Percentiles rank a stretch among this genome's conserved stretches.
Conservation (phyloP, 805 yeast species). For the Kockiozyma suomiensis region DNA sequence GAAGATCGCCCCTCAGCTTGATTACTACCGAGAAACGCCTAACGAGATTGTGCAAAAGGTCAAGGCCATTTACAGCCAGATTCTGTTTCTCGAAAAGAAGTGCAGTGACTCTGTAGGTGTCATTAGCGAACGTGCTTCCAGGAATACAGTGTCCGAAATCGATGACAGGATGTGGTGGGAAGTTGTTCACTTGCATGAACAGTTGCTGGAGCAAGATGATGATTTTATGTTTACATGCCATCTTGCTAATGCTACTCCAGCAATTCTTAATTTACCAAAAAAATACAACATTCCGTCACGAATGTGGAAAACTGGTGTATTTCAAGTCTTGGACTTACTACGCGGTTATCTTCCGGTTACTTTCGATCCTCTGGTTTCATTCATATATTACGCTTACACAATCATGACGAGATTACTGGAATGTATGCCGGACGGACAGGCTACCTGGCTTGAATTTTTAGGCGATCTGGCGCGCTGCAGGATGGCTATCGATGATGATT, state of each 20-base stretch:
- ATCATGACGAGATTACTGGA: conserved; percentile 23
- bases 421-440: conserved; percentile 7
- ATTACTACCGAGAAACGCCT: conserved; percentile 5
- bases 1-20: conserved; percentile 10
- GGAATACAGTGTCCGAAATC: not conserved
- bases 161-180: conserved; percentile 20
- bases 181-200: conserved; percentile 12
- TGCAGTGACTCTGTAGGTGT: conserved; percentile 8
- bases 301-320: conserved; percentile 27
- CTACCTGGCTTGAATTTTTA: conserved; percentile 27
- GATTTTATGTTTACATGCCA: conserved; percentile 25
- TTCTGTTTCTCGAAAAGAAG: conserved; percentile 15
- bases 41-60: conserved; percentile 21
- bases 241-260: conserved; percentile 12
- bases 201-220: conserved; percentile 27
- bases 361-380: conserved; percentile 4
- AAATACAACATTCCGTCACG: conserved; percentile 25
- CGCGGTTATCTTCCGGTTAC: conserved; percentile 20
- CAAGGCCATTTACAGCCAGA: conserved; percentile 8
- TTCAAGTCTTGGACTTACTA: conserved; percentile 12
- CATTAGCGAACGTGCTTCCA: not conserved
- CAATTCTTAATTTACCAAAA: conserved; percentile 19
- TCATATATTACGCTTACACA: conserved; percentile 19
- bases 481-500: conserved; percentile 17
- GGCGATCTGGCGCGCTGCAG: conserved; percentile 29